Percentiles rank a stretch among this genome's conserved stretches.
Evolutionary conservation across 768 basidiomycete genomes (phyloP).

Genomic region (Bullera alba): DNA sequence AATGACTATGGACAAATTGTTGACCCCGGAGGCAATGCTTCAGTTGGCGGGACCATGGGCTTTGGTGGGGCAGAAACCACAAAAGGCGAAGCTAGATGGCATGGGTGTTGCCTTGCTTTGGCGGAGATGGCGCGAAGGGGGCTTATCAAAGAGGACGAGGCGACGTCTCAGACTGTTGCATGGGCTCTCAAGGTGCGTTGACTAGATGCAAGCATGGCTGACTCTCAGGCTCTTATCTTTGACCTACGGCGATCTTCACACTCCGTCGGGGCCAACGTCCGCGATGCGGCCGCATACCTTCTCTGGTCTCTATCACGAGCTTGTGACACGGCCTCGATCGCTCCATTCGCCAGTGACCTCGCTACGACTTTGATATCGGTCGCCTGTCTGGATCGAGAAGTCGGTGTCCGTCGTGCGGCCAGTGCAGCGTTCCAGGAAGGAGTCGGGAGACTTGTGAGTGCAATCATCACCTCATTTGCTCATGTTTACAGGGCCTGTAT

Average conservation of each 20-base stretch:
- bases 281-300: constrained; percentile 90
- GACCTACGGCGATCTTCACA: constrained; percentile 87
- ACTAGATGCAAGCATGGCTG: background rate
- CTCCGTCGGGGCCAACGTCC: constrained; percentile 87
- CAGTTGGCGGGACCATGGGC: constrained; percentile 26
- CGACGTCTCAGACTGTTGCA: constrained; percentile 59
- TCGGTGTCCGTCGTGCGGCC: constrained; percentile 87
- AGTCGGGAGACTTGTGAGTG: constrained; percentile 80
- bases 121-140: constrained; percentile 86
- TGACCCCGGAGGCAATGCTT: constrained; percentile 34
- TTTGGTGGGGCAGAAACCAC: constrained; percentile 30
- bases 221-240: constrained; percentile 71
- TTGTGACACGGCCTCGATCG: constrained; percentile 50
- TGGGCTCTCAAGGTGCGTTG: constrained; percentile 70
- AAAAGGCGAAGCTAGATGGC: constrained; percentile 75
- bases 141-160: constrained; percentile 54
- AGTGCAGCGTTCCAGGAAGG: constrained; percentile 97
- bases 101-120: constrained; percentile 84
- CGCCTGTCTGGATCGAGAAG: constrained; percentile 83
- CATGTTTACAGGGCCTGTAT: constrained; percentile 62
- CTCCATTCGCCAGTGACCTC: constrained; percentile 59
- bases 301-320: constrained; percentile 87
- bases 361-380: constrained; percentile 69
- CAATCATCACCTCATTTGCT: constrained; percentile 1
- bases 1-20: constrained; percentile 25